phyloP scores from a whole-genome alignment of 1,284 basidiomycete species.

The Ustilago lituana region DNA sequence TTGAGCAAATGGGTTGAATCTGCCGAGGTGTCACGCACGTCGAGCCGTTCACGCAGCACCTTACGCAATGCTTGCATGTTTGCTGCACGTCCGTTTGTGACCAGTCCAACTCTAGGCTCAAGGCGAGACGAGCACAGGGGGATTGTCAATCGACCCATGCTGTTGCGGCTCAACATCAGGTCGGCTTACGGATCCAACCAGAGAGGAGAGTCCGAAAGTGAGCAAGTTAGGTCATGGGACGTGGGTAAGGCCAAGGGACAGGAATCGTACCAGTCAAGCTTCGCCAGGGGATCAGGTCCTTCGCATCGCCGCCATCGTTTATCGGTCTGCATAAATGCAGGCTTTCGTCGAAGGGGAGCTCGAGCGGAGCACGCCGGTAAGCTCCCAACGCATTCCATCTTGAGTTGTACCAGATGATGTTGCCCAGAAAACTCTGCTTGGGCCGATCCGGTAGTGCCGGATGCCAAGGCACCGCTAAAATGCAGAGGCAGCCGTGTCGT shows the following conservation, averaged over 20 bases:
- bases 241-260: conserved; percentile 1
- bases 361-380: background rate
- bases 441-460: too few relatives aligned
- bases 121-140: background rate
- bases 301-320: background rate
- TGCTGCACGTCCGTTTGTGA: background rate
- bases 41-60: background rate
- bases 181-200: too few relatives aligned
- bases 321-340: conserved; percentile 5
- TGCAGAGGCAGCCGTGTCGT: too few relatives aligned
- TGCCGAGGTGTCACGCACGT: background rate
- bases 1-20: background rate
- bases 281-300: too few relatives aligned
- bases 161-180: background rate
- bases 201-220: too few relatives aligned
- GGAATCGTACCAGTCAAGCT: background rate
- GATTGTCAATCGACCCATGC: background rate
- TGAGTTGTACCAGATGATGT: too few relatives aligned
- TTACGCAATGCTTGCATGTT: too few relatives aligned
- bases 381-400: too few relatives aligned
- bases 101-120: background rate
- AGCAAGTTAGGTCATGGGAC: background rate
- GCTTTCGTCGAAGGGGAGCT: too few relatives aligned
- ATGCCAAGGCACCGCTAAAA: too few relatives aligned
- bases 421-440: too few relatives aligned